These are phyloP conservation scores for Knoxdaviesia proteae DNA, from an alignment of 2,329 filamentous ascomycete genomes.

Conservation along the genomic window DNA sequence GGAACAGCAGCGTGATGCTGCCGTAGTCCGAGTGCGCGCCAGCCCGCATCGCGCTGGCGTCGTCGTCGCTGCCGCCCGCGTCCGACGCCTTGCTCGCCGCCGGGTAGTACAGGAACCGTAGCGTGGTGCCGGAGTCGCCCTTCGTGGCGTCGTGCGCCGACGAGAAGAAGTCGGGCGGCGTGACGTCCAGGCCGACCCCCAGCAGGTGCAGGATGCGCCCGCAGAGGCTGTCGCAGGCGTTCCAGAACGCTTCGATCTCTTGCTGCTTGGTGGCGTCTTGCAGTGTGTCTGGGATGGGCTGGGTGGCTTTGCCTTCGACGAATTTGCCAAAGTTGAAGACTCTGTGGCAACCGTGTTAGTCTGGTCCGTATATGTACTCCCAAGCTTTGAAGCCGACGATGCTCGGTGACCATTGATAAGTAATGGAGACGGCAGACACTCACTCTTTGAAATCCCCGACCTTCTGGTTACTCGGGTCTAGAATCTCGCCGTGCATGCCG, in stretches of 20 bases:
- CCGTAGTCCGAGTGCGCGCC: conserved; percentile 86
- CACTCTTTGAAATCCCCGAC: conserved; percentile 76
- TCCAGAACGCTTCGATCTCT: conserved; percentile 45
- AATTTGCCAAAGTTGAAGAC: conserved; percentile 87
- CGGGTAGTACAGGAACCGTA: conserved; percentile 57
- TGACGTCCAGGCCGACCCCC: conserved; percentile 49
- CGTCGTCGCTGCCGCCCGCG: neutral
- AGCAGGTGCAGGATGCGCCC: conserved; percentile 55
- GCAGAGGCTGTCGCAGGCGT: conserved; percentile 52
- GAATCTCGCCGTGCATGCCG: conserved; percentile 66
- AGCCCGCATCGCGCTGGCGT: conserved; percentile 42
- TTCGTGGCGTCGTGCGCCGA: conserved; percentile 23
- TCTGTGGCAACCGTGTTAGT: conserved; percentile 21
- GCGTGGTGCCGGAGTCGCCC: conserved; percentile 32
- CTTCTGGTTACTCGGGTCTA: conserved; percentile 67
- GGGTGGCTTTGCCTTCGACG: conserved; percentile 42
- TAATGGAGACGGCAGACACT: conserved; percentile 6
- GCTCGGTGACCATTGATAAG: neutral
- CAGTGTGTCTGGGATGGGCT: conserved; percentile 53
- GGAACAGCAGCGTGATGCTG: conserved; percentile 58
- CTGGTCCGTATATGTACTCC: conserved; percentile 1
- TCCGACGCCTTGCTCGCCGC: conserved; percentile 14
- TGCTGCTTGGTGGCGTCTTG: conserved; percentile 12
- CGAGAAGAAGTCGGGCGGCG: conserved; percentile 31
- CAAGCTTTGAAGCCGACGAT: neutral